Evolutionary conservation across 148 eudicot species (phyloP), one percentile per base, ranked within the genome.

Genomic region (Pharnaceum exiguum): DNA sequence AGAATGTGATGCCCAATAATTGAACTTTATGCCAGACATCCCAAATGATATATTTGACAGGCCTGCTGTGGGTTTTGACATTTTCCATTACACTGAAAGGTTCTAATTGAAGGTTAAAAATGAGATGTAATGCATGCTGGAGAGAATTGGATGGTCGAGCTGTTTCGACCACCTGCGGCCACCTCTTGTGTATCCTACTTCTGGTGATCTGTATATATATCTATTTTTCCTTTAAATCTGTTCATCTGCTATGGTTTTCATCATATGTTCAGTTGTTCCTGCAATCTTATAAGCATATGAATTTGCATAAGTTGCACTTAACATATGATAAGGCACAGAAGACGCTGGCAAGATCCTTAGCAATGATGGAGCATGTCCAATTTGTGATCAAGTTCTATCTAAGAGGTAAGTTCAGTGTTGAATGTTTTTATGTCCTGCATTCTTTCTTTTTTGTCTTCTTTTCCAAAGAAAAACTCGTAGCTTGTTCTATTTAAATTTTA

Each of bases 51-150:
- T n/a, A n/a, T n/a, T n/a, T n/a, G n/a, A n/a, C n/a, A n/a, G n/a
- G 65, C 47, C 57, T 24, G 25, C 5, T 33, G 31, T n/a, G n/a
- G 56, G 38, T 50, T 46, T 51, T 37, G 16, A 28, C 42, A 15
- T 49, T 31, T 65, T 46, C 51, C 52, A 45, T 59, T 37, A 7
- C 40, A 54, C 26, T 52, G 61, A 62, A 44, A 15, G 30, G 38
- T 16, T 37, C 42, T 47, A 35, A 51, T 57, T 51, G 60, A 76
- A 75, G 56, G 56, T 65, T 71, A 67, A 77, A n/a, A 68, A 91
- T 91, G 98, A 91, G 96, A 70, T 91, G 98, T 86, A 91, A 91
- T 45, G 94, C 94, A 7, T 91, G 98, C 78, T 87, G 98, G 98
- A 79, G 90, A 59, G 98, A 87, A 55, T 62, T 91, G 79, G 98